Percentiles rank a stretch among this genome's conserved stretches.
Conservation (phyloP, 2,329 filamentous ascomycete species). For the Ophiocordyceps sinensis region DNA sequence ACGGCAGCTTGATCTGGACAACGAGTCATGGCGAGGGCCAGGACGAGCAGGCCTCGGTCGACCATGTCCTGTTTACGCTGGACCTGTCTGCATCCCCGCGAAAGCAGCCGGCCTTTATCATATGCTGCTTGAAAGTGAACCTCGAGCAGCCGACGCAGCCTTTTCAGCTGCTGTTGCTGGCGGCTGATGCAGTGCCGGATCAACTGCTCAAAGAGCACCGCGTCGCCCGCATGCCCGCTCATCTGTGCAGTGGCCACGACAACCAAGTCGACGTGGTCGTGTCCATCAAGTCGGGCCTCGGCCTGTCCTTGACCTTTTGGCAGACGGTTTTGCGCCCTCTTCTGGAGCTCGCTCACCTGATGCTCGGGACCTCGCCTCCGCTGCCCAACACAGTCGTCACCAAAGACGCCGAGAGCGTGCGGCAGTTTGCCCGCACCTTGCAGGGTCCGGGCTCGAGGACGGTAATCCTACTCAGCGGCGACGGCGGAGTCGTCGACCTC, state of each 20-base stretch:
- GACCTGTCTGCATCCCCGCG: slow-evolving; percentile 1
- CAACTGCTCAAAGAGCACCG: slow-evolving; percentile 21
- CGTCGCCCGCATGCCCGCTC: slow-evolving; percentile 21
- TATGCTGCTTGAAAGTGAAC: slow-evolving; percentile 25
- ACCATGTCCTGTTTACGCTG: slow-evolving; percentile 16
- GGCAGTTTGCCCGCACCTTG: slow-evolving; percentile 38
- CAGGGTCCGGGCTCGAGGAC: slow-evolving; percentile 25
- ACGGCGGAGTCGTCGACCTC: slow-evolving; percentile 75
- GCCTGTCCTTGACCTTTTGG: slow-evolving; percentile 41
- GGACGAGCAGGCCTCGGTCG: slow-evolving; percentile 6
- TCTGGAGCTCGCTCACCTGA: slow-evolving; percentile 26
- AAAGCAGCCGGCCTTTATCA: slow-evolving; percentile 7
- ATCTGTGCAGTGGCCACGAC: slow-evolving; percentile 14
- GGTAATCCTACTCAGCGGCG: slow-evolving; percentile 70
- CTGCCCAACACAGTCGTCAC: slow-evolving; percentile 41
- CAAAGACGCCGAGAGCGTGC: slow-evolving; percentile 45
- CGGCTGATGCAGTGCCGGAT: slow-evolving; percentile 19
- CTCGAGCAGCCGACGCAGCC: slow-evolving; percentile 10
- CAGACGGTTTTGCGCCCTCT: slow-evolving; percentile 39
- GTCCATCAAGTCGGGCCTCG: slow-evolving; percentile 51
- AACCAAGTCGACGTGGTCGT: slow-evolving; percentile 46
- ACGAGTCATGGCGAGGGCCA: slow-evolving; percentile 3
- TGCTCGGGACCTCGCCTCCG: not conserved
- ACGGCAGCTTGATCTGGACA: slow-evolving; percentile 14
- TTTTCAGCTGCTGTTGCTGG: slow-evolving; percentile 15